Percentiles rank a stretch among this genome's conserved stretches.
Evolutionary conservation across 78 protist species (phyloP).

Genomic region (Tieghemostelium lacteum): DNA sequence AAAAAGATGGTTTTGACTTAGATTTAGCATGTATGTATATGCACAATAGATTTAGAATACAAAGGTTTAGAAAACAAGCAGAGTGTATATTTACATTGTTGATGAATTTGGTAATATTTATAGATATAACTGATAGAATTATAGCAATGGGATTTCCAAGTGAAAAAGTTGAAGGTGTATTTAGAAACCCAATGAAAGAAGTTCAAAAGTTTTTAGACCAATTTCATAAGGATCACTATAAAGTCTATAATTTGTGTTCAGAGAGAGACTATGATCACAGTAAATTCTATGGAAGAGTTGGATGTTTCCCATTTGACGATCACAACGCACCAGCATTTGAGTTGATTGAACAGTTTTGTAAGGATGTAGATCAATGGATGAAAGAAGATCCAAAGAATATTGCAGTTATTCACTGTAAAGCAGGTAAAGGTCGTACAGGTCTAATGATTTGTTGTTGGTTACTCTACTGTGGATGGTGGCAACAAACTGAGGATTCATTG

Average conservation of each 20-base stretch:
- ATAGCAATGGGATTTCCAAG: constrained; percentile 89
- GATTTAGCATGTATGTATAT: constrained; percentile 79
- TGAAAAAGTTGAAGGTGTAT: constrained; percentile 81
- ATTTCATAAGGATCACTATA: constrained; percentile 79
- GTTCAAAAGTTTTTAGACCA: constrained; percentile 79
- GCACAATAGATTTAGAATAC: not conserved
- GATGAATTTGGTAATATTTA: not conserved
- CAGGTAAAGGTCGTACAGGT: constrained; percentile 85
- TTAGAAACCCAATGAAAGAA: constrained; percentile 81
- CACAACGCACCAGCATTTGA: constrained; percentile 90
- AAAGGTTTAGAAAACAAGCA: not conserved
- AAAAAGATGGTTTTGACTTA: constrained; percentile 81
- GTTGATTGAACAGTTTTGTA: constrained; percentile 69
- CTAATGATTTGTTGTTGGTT: constrained; percentile 83
- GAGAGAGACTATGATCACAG: constrained; percentile 87
- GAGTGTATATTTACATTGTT: not conserved
- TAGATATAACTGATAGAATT: constrained; percentile 78
- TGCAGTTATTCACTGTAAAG: constrained; percentile 84
- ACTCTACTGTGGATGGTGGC: constrained; percentile 62
- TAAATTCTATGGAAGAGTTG: constrained; percentile 84
- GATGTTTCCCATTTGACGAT: constrained; percentile 86
- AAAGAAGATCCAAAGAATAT: constrained; percentile 70
- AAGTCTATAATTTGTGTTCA: constrained; percentile 91
- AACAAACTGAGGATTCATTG: constrained; percentile 74
- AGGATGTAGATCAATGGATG: constrained; percentile 81